These are phyloP conservation scores for Elaeagnus macrophylla DNA, from an alignment of 306 rosid species.

Conservation along the genomic window DNA sequence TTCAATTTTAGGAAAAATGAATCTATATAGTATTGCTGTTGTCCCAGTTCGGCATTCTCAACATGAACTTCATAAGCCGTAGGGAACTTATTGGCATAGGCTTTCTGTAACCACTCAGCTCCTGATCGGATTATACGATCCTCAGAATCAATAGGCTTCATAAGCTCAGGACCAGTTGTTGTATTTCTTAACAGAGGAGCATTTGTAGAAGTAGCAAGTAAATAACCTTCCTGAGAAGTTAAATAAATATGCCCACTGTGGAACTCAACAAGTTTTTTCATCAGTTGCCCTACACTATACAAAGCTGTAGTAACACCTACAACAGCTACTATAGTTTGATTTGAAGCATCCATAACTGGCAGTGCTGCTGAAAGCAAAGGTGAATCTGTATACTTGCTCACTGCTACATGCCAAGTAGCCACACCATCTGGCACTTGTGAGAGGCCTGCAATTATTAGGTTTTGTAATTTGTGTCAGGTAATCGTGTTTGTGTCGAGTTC, in stretches of 20 bases:
- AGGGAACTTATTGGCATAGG: conserved; percentile 62
- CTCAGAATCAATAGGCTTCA: conserved; percentile 75
- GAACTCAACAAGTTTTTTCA: conserved; percentile 85
- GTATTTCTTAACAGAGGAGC: conserved; percentile 62
- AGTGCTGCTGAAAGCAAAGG: conserved; percentile 97
- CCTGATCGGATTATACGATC: conserved; percentile 53
- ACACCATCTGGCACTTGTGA: conserved; percentile 89
- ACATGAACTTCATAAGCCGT: conserved; percentile 73
- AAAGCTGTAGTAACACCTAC: conserved; percentile 95
- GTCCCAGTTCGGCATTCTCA: conserved; percentile 73
- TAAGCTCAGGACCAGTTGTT: conserved; percentile 44
- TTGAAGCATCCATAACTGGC: conserved; percentile 81
- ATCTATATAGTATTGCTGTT: conserved; percentile 70
- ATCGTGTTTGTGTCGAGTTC: too few species aligned
- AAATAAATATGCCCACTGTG: conserved; percentile 92
- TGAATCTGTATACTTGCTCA: conserved; percentile 84
- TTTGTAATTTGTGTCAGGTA: too few species aligned
- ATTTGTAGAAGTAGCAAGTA: conserved; percentile 88
- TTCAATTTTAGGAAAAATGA: conserved; percentile 79
- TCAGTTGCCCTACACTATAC: conserved; percentile 69
- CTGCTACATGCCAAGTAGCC: conserved; percentile 95
- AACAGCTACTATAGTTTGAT: conserved; percentile 81
- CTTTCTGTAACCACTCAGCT: conserved; percentile 64
- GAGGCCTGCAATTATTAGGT: conserved; percentile 36
- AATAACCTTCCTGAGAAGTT: conserved; percentile 81